phyloP scores from a whole-genome alignment of 345 rosid genomes.

The Balakata baccata region DNA sequence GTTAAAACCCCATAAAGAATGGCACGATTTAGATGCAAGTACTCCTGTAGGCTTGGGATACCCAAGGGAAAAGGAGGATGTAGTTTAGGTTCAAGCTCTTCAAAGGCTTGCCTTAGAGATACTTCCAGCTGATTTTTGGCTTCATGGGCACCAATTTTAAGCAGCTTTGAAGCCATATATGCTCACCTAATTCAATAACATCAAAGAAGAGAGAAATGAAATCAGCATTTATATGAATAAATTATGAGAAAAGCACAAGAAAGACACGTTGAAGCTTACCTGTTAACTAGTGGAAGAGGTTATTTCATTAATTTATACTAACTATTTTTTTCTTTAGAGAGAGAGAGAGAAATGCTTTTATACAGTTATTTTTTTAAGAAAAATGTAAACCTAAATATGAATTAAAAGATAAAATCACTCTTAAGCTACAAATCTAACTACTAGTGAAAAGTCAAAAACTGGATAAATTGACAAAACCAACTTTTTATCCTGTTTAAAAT shows the following conservation, averaged over 20 bases:
- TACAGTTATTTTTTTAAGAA: too few relatives aligned
- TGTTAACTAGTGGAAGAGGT: neutral
- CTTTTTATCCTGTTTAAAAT: too few relatives aligned
- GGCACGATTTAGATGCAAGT: conserved; percentile 52
- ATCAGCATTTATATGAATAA: neutral
- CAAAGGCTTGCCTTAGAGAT: conserved; percentile 60
- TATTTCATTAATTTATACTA: too few relatives aligned
- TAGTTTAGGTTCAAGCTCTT: conserved; percentile 38
- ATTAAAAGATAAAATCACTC: too few relatives aligned
- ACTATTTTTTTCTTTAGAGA: too few relatives aligned
- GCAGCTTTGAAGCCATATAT: conserved; percentile 43
- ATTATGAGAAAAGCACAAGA: neutral
- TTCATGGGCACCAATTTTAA: conserved; percentile 37
- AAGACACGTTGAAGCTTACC: neutral
- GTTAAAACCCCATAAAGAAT: conserved; percentile 58
- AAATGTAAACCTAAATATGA: too few relatives aligned
- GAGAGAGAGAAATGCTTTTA: too few relatives aligned
- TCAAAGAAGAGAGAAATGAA: neutral
- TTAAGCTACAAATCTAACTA: too few relatives aligned
- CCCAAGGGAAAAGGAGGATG: conserved; percentile 59
- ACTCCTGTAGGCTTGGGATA: conserved; percentile 53
- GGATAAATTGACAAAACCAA: too few relatives aligned
- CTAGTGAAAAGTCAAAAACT: too few relatives aligned
- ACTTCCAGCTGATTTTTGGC: conserved; percentile 53
- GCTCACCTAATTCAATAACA: neutral